These are phyloP conservation scores for Penicillium riverlandense DNA, from an alignment of 495 filamentous ascomycete genomes.

Conservation along the genomic window DNA sequence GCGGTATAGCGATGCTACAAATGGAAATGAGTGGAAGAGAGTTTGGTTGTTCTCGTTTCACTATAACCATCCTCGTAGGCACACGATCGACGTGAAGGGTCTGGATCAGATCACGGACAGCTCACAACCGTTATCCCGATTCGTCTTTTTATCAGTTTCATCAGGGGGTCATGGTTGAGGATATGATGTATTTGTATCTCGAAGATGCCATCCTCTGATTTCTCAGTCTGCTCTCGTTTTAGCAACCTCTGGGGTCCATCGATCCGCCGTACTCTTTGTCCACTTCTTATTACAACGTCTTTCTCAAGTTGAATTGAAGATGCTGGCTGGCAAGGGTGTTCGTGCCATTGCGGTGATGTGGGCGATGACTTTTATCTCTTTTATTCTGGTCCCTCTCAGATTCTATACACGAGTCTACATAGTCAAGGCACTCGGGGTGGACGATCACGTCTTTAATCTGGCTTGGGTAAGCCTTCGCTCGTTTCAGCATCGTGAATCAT, in stretches of 20 bases:
- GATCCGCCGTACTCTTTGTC: no score
- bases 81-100: background rate
- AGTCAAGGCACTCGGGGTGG: constrained; percentile 7
- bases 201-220: no score
- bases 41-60: background rate
- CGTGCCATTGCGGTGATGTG: constrained; percentile 14
- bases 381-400: constrained; percentile 10
- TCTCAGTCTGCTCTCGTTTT: no score
- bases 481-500: no score
- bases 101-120: background rate
- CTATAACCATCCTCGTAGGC: background rate
- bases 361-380: constrained; percentile 11
- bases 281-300: background rate
- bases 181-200: no score
- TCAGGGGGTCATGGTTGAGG: no score
- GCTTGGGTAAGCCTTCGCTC: constrained; percentile 6
- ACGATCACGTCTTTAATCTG: constrained; percentile 13
- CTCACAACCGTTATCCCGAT: background rate
- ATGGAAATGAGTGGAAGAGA: background rate
- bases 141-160: no score
- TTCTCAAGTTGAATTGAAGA: background rate
- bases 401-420: constrained; percentile 12
- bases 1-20: no score
- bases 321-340: constrained; percentile 13
- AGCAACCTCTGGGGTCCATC: no score